Conservation (phyloP, 495 filamentous ascomycete genomes). For the Xylaria intraflava region DNA sequence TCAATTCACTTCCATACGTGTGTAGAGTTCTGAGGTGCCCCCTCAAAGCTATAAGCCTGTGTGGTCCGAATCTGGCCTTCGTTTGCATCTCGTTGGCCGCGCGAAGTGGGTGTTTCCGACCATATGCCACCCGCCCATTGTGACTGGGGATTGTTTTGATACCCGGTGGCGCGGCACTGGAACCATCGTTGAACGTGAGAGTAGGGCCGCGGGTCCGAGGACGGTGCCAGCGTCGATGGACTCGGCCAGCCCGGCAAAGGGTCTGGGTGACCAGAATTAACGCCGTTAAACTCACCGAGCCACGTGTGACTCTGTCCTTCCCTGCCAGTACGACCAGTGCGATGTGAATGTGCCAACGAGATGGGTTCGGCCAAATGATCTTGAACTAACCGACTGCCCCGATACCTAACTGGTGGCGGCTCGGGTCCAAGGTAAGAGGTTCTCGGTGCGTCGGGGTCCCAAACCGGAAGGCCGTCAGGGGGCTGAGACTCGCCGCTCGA, state of each 20-base stretch:
- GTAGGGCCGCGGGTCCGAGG: constrained; percentile 7
- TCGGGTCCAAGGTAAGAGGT: constrained; percentile 17
- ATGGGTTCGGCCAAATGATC: not conserved
- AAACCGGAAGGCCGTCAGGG: constrained; percentile 49
- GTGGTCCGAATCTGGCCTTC: constrained; percentile 15
- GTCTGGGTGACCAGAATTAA: constrained; percentile 5
- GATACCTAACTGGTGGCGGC: constrained; percentile 9
- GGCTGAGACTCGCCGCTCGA: constrained; percentile 55
- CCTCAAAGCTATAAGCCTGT: constrained; percentile 11
- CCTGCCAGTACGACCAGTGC: constrained; percentile 5
- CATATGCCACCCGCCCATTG: constrained; percentile 1
- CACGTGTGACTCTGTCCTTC: constrained; percentile 11
- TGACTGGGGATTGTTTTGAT: constrained; percentile 6
- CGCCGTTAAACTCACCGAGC: constrained; percentile 6
- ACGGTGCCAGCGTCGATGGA: constrained; percentile 7
- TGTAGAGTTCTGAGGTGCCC: not conserved
- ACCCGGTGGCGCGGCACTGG: constrained; percentile 6
- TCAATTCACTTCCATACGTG: constrained; percentile 17
- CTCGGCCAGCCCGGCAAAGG: constrained; percentile 10
- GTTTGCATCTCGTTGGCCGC: constrained; percentile 8
- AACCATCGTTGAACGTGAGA: constrained; percentile 7
- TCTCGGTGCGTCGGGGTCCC: constrained; percentile 34
- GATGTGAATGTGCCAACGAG: not conserved
- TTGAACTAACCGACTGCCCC: not conserved
- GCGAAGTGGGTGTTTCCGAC: constrained; percentile 12